A percentile compares a stretch with the other conserved stretches of the same genome.
Evolutionary conservation across 306 rosid species (phyloP).

Genomic region (Cucumis melo): DNA sequence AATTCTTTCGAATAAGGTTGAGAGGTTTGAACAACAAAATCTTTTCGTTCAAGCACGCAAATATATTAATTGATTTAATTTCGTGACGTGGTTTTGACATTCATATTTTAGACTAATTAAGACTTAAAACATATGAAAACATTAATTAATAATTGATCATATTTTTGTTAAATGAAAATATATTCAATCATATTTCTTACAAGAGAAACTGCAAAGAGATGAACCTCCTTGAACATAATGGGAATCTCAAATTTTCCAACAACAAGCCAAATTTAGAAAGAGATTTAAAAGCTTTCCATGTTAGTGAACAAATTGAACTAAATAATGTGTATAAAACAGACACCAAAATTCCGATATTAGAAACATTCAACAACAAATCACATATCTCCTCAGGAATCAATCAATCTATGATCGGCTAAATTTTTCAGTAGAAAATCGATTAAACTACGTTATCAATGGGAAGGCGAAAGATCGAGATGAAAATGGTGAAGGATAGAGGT

Average conservation of each 20-base stretch:
- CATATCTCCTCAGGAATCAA: neutral
- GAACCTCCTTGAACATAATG: neutral
- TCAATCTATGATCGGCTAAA: neutral
- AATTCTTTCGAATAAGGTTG: no score
- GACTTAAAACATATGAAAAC: no score
- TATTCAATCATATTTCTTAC: neutral
- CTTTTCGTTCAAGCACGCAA: no score
- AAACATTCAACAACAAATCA: slow-evolving; percentile 1
- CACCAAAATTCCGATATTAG: slow-evolving; percentile 22
- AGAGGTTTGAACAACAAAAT: no score
- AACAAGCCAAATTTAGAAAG: neutral
- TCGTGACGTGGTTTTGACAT: no score
- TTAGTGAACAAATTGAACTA: slow-evolving; percentile 1
- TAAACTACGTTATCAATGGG: neutral
- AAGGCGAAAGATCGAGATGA: slow-evolving; percentile 33
- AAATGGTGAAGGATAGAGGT: slow-evolving; percentile 18
- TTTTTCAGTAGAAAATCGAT: neutral
- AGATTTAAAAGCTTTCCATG: slow-evolving; percentile 6
- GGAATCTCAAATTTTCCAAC: neutral
- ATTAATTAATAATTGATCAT: no score
- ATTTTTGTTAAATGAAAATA: no score
- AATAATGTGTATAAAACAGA: neutral
- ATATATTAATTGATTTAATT: no score
- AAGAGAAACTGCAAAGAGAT: neutral
- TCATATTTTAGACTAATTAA: no score